Base-by-base conservation (phyloP, 78 protist species). In the Neovahlkampfia damariscottae region DNA sequence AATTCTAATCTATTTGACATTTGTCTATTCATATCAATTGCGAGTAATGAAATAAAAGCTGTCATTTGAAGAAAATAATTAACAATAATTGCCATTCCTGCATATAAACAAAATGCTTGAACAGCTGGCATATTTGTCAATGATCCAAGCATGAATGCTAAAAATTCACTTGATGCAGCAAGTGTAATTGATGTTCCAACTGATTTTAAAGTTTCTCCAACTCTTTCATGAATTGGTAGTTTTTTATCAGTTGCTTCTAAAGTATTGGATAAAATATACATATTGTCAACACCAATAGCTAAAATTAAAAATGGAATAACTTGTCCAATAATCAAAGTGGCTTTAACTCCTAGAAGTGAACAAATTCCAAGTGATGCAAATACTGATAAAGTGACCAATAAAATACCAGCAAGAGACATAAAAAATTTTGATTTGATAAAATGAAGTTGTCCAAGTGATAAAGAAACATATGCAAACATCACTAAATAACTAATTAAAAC, bases 241-340 rank as follows among this genome's bases (percentile, higher is more conserved):
- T 38, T 10, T 2, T 10, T 9, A 10, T 77, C 67, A 1, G 62
- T 69, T 29, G 38, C 10, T 0, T 68, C 34, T 30, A 87, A 72
- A 6, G 84, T 86, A 27, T 88, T 87, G 6, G 75, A 84, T 8
- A 88, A 35, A 32, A 88, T 85, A 27, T 86, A 88, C 41, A 88
- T 82, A 38, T 88, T 88, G 69, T 88, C 92, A 3, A 88, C 90
- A 76, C 92, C 92, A 10, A 88, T 89, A 1, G 92, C 90, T 79
- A 88, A 68, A 0, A 88, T 80, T 19, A 88, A 73, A 81, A 88
- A 88, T 36, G 92, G 92, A 29, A 88, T 88, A 29, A 88, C 92
- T 35, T 88, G 89, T 7, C 82, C 40, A 30, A 88, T 88, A 76
- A 88, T 84, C 2, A 88, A 62, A 0, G 92, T 76, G n/a, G 90